Percentiles rank a stretch among this genome's conserved stretches.
Conservation (phyloP, 768 basidiomycete genomes). For the Pholiota microspora region DNA sequence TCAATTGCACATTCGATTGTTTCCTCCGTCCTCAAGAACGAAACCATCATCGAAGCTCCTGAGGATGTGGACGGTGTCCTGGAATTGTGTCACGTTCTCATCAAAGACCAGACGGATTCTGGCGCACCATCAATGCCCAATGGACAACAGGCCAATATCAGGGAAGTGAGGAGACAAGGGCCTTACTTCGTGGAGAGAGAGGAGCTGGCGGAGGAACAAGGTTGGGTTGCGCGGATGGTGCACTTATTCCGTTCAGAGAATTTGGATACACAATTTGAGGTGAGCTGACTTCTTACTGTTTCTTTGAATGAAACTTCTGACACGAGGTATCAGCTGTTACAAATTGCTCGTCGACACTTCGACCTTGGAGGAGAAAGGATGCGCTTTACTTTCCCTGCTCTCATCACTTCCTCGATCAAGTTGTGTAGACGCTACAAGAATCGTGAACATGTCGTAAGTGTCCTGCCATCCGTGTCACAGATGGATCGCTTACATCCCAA, state of each 20-base stretch:
- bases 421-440: constrained; percentile 90
- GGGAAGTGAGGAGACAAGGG: constrained; percentile 55
- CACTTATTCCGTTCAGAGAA: constrained; percentile 92
- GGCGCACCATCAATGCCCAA: constrained; percentile 27
- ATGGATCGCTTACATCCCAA: background rate
- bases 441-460: constrained; percentile 66
- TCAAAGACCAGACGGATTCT: constrained; percentile 78
- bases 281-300: constrained; percentile 29
- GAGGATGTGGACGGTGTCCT: constrained; percentile 95
- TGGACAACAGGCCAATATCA: constrained; percentile 31
- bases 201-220: constrained; percentile 97
- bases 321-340: constrained; percentile 62
- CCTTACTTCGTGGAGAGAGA: constrained; percentile 70
- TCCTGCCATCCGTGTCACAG: too few relatives aligned
- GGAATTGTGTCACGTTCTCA: constrained; percentile 88
- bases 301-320: background rate
- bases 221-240: constrained; percentile 98
- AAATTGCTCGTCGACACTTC: constrained; percentile 88
- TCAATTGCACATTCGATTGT: constrained; percentile 95
- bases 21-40: constrained; percentile 93
- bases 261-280: constrained; percentile 87
- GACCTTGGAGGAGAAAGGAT: constrained; percentile 92
- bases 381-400: constrained; percentile 94
- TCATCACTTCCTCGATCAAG: constrained; percentile 92
- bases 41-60: constrained; percentile 89